Evolutionary conservation across 176 grass and related monocot genomes (phyloP), one percentile per base, ranked within the genome.

Genomic region (Phoenix dactylifera): DNA sequence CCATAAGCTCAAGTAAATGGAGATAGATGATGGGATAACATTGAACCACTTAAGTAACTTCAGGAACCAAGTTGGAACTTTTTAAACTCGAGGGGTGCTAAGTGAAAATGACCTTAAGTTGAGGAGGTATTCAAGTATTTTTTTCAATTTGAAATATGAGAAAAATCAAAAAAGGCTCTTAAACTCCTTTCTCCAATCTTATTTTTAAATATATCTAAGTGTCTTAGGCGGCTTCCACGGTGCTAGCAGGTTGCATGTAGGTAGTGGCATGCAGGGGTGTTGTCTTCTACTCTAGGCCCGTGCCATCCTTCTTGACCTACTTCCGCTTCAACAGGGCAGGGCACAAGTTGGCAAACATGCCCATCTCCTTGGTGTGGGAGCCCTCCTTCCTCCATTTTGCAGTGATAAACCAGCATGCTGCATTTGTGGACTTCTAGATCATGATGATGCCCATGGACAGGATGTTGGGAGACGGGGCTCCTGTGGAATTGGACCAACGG

Each of bases 391-490:
- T 86, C 64, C 90, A 95, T 16, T 89, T 89, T 69, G 90, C 86
- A 9, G 51, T 95, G 28, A 95, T 83, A 5, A 63, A 89, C 64
- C 56, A 64, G 3, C 74, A 95, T 49, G 79, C 71, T 10, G 62
- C 89, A 49, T 87, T 95, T 72, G 28, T 65, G 3, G 86, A 95
- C 52, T 73, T 89, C 23, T 80, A 95, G 59, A 78, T 89, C 50
- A 83, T 89, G 19, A 95, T 95, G 90, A 86, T 89, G 20, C 90
- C 82, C 9, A 81, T 89, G 86, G 80, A 77, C 70, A 89, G 89
- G 86, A 73, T 95, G 39, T 7, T 81, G 2, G 80, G 74, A 32
- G 73, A 55, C 22, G 73, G 82, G 26, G 24, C 76, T 5, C 86
- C 80, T 15, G 76, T 95, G 0, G 86, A 83, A 0, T 73, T 68